Evolutionary conservation across 2,329 filamentous ascomycete genomes (phyloP).

Genomic region (Scopulariopsis brevicaulis): DNA sequence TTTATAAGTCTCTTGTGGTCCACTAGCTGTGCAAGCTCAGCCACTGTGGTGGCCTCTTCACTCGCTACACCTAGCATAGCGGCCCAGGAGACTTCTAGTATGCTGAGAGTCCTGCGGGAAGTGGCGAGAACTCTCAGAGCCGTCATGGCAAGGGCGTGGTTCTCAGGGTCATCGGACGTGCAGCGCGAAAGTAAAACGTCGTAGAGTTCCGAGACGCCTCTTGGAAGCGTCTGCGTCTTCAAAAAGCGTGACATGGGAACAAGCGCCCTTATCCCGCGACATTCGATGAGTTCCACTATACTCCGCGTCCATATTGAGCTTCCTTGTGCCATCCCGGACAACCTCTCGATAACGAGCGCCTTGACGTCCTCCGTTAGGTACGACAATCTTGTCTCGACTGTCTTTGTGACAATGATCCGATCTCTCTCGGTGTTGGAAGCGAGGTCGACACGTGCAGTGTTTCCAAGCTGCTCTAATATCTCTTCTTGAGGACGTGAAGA

Average conservation of each 20-base stretch:
- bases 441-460: constrained; percentile 6
- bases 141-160: constrained; percentile 5
- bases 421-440: not conserved
- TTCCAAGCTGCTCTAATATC: constrained; percentile 5
- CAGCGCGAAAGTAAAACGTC: constrained; percentile 7
- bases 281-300: constrained; percentile 8
- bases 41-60: constrained; percentile 11
- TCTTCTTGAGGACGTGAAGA: constrained; percentile 6
- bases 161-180: constrained; percentile 7
- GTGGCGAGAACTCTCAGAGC: constrained; percentile 13
- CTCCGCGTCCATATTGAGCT: constrained; percentile 10
- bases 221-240: constrained; percentile 2
- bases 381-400: not conserved
- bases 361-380: constrained; percentile 8
- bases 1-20: constrained; percentile 15
- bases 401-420: not conserved
- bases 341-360: constrained; percentile 7
- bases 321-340: constrained; percentile 9
- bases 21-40: constrained; percentile 4
- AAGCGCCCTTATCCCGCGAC: not conserved
- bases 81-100: constrained; percentile 18
- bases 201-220: constrained; percentile 8
- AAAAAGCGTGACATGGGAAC: not conserved
- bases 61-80: constrained; percentile 9
- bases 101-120: constrained; percentile 15